A percentile compares a stretch with the other conserved stretches of the same genome.
Evolutionary conservation across 768 basidiomycete genomes (phyloP).

Genomic region (Panellus pusillus): DNA sequence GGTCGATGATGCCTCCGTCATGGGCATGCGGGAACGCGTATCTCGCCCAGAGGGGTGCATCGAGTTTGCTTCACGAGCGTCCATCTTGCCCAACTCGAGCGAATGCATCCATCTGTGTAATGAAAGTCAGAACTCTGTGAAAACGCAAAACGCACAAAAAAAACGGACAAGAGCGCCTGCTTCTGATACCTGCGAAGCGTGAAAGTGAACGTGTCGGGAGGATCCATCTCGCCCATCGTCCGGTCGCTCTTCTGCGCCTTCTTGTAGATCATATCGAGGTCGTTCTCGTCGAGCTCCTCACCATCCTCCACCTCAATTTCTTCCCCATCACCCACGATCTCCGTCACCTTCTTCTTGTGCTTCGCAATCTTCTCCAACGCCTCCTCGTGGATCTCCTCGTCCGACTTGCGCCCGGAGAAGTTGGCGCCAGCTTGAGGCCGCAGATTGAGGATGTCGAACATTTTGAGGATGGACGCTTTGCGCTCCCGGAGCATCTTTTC

Average conservation of each 20-base stretch:
- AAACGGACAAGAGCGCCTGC: constrained; percentile 75
- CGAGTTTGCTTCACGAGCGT: constrained; percentile 66
- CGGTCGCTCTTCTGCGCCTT: constrained; percentile 86
- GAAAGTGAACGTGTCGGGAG: constrained; percentile 72
- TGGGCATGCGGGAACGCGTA: constrained; percentile 70
- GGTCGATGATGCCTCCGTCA: constrained; percentile 61
- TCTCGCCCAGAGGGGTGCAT: constrained; percentile 93
- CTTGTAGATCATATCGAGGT: constrained; percentile 81
- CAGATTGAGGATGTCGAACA: constrained; percentile 75
- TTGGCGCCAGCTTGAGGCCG: constrained; percentile 57
- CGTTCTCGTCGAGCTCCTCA: constrained; percentile 79
- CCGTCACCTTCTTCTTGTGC: constrained; percentile 48
- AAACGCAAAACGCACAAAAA: not conserved
- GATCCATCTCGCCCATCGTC: constrained; percentile 78
- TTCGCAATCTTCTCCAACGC: constrained; percentile 43
- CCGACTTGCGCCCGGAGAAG: constrained; percentile 32
- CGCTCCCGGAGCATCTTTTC: constrained; percentile 80
- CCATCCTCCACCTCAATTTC: constrained; percentile 83
- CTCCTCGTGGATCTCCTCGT: constrained; percentile 37
- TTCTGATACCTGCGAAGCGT: constrained; percentile 87
- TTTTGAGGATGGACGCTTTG: constrained; percentile 67
- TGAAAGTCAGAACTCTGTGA: constrained; percentile 1
- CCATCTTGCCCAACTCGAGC: constrained; percentile 72
- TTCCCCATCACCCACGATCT: constrained; percentile 79
- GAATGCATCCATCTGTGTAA: constrained; percentile 83